phyloP scores from a whole-genome alignment of 1,284 basidiomycete species.

The Apiotrichum akiyoshidainum region DNA sequence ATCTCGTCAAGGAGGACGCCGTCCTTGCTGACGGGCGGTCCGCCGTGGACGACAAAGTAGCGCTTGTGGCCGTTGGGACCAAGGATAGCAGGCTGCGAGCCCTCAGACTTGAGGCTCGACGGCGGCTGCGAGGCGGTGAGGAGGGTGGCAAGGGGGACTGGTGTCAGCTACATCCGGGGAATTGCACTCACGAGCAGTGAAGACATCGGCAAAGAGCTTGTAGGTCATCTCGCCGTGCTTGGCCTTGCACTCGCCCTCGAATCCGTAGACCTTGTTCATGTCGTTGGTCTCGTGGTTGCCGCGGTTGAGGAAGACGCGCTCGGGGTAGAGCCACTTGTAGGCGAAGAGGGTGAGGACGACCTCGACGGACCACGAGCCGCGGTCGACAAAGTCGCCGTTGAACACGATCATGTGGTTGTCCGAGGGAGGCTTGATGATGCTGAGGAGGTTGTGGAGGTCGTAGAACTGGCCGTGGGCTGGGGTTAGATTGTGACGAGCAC shows the following conservation, averaged over 20 bases:
- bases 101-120: slow-evolving; percentile 50
- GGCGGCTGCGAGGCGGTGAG: slow-evolving; percentile 68
- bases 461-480: slow-evolving; percentile 70
- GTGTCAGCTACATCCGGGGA: background rate
- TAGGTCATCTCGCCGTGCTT: slow-evolving; percentile 88
- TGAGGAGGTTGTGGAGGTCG: slow-evolving; percentile 83
- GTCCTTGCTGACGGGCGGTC: slow-evolving; percentile 85
- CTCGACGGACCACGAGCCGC: slow-evolving; percentile 93
- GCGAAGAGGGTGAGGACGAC: slow-evolving; percentile 91
- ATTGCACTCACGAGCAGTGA: slow-evolving; percentile 70
- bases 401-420: slow-evolving; percentile 80
- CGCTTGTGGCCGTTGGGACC: slow-evolving; percentile 80
- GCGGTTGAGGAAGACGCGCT: slow-evolving; percentile 81
- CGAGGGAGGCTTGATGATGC: slow-evolving; percentile 77
- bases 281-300: slow-evolving; percentile 96
- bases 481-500: background rate
- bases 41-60: slow-evolving; percentile 95
- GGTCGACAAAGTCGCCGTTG: slow-evolving; percentile 94
- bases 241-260: slow-evolving; percentile 94
- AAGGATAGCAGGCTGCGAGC: slow-evolving; percentile 60
- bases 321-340: slow-evolving; percentile 94
- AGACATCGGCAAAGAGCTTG: slow-evolving; percentile 86
- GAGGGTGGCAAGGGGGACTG: slow-evolving; percentile 87
- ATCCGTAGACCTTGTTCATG: slow-evolving; percentile 77
- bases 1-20: slow-evolving; percentile 90